Percentiles rank a stretch among this genome's conserved stretches.
These are phyloP conservation scores for Cicer arietinum DNA, from an alignment of 306 rosid species.

Conservation along the genomic window DNA sequence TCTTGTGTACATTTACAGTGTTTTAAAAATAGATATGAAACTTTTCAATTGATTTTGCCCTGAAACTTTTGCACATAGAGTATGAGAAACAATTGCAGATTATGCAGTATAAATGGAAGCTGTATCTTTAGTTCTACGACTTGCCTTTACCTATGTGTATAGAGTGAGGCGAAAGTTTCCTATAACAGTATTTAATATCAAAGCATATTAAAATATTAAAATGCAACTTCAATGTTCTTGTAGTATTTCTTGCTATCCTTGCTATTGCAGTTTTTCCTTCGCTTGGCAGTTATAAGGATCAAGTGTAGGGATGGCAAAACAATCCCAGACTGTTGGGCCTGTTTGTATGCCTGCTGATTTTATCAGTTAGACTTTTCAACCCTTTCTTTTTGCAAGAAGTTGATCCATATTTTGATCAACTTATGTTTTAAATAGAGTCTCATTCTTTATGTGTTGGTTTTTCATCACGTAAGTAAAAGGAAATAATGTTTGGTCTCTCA, in stretches of 20 bases:
- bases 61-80: neutral
- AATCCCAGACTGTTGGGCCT: neutral
- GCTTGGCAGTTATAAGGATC: neutral
- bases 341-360: slow-evolving; percentile 20
- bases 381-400: neutral
- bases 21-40: neutral
- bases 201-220: slow-evolving; percentile 22
- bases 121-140: slow-evolving; percentile 8
- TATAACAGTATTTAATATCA: neutral
- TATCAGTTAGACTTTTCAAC: neutral
- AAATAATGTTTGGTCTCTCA: slow-evolving; percentile 4
- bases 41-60: slow-evolving; percentile 25
- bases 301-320: slow-evolving; percentile 14
- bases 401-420: neutral
- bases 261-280: slow-evolving; percentile 31
- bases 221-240: neutral
- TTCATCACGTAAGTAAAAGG: neutral
- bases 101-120: slow-evolving; percentile 20
- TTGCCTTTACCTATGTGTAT: slow-evolving; percentile 38
- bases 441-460: neutral
- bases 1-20: neutral
- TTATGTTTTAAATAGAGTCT: neutral
- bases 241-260: neutral
- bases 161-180: slow-evolving; percentile 17
- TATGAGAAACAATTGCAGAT: neutral